Base-by-base conservation (phyloP, 2,329 filamentous ascomycete species). In the Fusarium austroafricanum region DNA sequence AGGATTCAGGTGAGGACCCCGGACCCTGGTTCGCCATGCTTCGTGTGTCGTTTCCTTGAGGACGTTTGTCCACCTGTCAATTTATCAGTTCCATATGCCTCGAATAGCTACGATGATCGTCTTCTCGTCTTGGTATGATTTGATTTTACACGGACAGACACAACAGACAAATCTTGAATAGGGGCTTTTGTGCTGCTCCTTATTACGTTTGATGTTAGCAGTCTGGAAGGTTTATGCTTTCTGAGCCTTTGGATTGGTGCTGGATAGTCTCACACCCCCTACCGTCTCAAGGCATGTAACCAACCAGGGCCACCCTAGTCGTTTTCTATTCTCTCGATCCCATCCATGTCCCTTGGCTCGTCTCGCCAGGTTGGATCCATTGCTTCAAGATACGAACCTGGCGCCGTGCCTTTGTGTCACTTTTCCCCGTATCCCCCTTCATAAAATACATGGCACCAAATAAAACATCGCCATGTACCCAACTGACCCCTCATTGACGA, bases 331-430 rank as follows among this genome's bases (percentile, higher is more conserved):
- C 52, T 67, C 60, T 67, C 69, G 65, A 72, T 73, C 60, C 55
- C 60, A 71, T 73, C 61, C 60, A 55, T 68, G 64, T 65, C 60
- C 55, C 70, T 73, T 73, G 63, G 70, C 68, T 73, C 64, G 71
- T 69, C 70, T 69, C 71, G 71, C 52, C 67, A 64, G 68, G 70
- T 65, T 65, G 68, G 70, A 67, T 71, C 72, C 70, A 72, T 71
- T 73, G 72, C 71, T 73, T 74, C 72, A 74, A 74, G 72, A 73
- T 73, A 74, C 72, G 72, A 71, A 72, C 70, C 69, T 62, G 72
- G 69, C 64, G 72, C 63, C 67, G 65, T 74, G 67, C 65, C 55
- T 67, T 63, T 74, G 72, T 74, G 72, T 73, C 72, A 73, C 70
- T 74, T 72, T 72, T 71, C 72, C 67, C 72, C 72, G 72, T 74